Conservation (phyloP, 176 grass and related monocot genomes). For the Hsuehochloa calcarea region DNA sequence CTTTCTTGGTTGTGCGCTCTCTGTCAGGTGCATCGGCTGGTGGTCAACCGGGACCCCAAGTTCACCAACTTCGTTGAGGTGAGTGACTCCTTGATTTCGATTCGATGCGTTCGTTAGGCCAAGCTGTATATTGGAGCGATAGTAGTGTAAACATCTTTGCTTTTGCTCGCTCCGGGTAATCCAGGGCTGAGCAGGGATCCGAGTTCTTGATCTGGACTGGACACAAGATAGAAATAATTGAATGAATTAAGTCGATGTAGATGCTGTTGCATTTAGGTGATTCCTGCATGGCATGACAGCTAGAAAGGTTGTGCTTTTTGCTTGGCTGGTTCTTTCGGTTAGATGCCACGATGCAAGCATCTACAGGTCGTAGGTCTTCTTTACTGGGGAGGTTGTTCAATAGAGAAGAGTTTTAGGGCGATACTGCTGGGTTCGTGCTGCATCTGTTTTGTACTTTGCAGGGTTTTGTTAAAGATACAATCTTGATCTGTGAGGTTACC, state of each 20-base stretch:
- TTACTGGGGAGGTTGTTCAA: background rate
- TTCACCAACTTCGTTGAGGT: constrained; percentile 99
- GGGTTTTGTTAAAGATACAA: background rate
- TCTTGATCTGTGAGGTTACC: background rate
- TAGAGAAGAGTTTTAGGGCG: background rate
- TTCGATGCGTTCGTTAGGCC: background rate
- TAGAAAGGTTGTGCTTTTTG: background rate
- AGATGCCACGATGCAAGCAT: background rate
- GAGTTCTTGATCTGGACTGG: background rate
- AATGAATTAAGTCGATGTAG: constrained; percentile 1
- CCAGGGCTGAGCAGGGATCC: background rate
- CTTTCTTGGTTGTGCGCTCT: background rate
- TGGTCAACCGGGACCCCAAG: constrained; percentile 95
- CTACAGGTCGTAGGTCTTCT: background rate
- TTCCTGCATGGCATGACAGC: background rate
- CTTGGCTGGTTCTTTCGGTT: background rate
- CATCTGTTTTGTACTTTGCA: background rate
- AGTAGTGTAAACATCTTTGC: background rate
- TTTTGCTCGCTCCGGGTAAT: background rate
- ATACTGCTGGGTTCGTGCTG: background rate
- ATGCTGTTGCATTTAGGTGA: background rate
- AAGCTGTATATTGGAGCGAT: background rate
- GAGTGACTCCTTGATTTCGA: constrained; percentile 22
- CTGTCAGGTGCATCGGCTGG: constrained; percentile 80
- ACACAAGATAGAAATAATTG: background rate